Evolutionary conservation across 495 filamentous ascomycete genomes (phyloP), one percentile per base, ranked within the genome.

Genomic region (Ascobolus immersus): DNA sequence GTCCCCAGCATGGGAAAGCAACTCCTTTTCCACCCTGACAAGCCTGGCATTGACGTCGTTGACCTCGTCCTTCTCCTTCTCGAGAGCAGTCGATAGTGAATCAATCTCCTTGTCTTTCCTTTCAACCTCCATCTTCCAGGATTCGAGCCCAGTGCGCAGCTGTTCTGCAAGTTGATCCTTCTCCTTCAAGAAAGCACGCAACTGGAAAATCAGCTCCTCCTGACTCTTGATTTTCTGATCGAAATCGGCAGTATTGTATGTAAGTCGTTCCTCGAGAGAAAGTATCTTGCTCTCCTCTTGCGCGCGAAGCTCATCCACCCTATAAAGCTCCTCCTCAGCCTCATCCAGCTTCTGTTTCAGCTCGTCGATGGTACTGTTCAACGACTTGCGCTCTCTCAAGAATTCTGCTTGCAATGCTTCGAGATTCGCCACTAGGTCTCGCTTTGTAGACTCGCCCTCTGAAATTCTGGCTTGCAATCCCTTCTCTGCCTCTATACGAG

Each of bases 351-450:
- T 74, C 17, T 67, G 57, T 41, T 74, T 77, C 34, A 77, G 60
- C 18, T 67, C 65, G 34, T 67, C 69, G 33, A 82, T 65, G 51
- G 94, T 80, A 12, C 62, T 55, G 42, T 91, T 75, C 12, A 93
- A 58, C 7, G 65, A 71, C 43, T 69, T 74, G 17, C 84, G 68
- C 50, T 94, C 81, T 34, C 69, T 69, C 27, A 73, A 61, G 44
- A 92, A 92, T 46, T 94, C 84, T 19, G 69, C 68, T 47, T 90
- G 77, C 21, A 79, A 65, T 21, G 82, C 77, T 44, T 93, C 80
- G 49, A 99, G 71, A 45, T 99, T 99, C 25, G 76, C 74, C 49
- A 99, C 67, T 1, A 99, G 65, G 45, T 99, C 86, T 45, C 77
- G 69, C 52, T 99, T 99, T 0, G 77, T 99, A 2, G 91, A 79